Evolutionary conservation across 2,329 filamentous ascomycete genomes (phyloP).

Genomic region (Endothia cerciana): DNA sequence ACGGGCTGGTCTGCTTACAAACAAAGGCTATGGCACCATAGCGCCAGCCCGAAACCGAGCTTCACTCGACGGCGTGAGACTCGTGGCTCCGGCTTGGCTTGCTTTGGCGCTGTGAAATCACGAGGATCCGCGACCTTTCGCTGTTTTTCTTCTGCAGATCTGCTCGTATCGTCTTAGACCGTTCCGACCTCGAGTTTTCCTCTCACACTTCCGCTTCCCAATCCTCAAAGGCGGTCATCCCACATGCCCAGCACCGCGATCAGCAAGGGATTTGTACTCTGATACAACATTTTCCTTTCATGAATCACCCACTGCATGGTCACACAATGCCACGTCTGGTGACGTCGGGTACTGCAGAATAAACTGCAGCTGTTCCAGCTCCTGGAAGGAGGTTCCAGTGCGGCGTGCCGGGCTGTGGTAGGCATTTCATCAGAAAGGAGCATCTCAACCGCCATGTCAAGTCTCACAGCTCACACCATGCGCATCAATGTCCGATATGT

Average conservation of each 20-base stretch:
- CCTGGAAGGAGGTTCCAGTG: not conserved
- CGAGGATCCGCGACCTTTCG: too few species aligned
- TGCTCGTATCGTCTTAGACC: too few species aligned
- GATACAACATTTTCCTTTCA: not conserved
- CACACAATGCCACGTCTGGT: not conserved
- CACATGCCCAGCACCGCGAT: too few species aligned
- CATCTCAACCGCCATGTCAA: not conserved
- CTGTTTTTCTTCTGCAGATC: too few species aligned
- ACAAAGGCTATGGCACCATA: too few species aligned
- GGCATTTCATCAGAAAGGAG: not conserved
- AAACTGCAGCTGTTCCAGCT: not conserved
- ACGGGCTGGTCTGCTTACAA: too few species aligned
- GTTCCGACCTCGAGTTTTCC: too few species aligned
- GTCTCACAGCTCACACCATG: not conserved
- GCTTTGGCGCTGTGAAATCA: not conserved
- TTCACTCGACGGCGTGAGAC: too few species aligned
- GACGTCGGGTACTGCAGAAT: not conserved
- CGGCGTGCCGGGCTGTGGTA: not conserved
- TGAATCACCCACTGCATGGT: not conserved
- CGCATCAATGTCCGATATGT: not conserved
- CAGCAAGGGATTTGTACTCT: not conserved
- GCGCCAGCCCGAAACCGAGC: too few species aligned
- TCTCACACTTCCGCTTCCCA: too few species aligned
- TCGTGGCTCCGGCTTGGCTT: too few species aligned
- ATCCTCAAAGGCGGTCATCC: too few species aligned